Base-by-base conservation (phyloP, 257 asterid genomes). In the Solanum pennellii region DNA sequence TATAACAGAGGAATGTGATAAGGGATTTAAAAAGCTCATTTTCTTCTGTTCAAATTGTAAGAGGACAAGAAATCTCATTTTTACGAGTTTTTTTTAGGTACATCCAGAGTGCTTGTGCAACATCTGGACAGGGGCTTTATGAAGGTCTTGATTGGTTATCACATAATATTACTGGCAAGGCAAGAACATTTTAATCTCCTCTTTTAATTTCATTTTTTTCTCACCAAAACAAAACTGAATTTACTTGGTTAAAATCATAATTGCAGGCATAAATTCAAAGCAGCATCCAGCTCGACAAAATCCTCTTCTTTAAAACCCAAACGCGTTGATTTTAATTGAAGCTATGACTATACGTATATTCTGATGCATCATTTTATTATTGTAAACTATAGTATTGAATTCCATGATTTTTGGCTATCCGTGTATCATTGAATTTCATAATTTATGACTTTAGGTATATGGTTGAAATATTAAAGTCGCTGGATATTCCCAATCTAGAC, bases 91-190 rank as follows among this genome's bases (percentile, higher is more conserved):
- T 15, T 72, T 88, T 83, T 86, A 90, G 94, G 94, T 86, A 91
- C 65, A 90, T 93, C 10, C 92, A 89, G 89, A 90, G 93, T 82
- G 41, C 93, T 62, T 89, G 94, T 86, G 93, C 93, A 85, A 88
- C 93, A 42, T 88, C 92, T 73, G 93, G 94, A 0, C 91, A 90
- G 84, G 93, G 94, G 86, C 93, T 93, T 56, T 89, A 90, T 72
- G 95, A 93, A 91, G 95, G 94, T 37, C 93, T 91, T 72, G 92
- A 91, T 84, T 93, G 95, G 94, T 82, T 93, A 47, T 89, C 92
- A 52, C 87, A 65, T 88, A 90, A 89, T 85, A 90, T 91, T 37
- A 82, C 93, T 29, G 82, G 74, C 83, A 91, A 89, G 93, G 93
- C 76, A 88, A 90, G 85, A 71, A 75, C 14, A 62, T 33, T 80